Evolutionary conservation across 139 green algal species (phyloP), one percentile per base, ranked within the genome.

Genomic region (Pseudopediastrum boryanum): DNA sequence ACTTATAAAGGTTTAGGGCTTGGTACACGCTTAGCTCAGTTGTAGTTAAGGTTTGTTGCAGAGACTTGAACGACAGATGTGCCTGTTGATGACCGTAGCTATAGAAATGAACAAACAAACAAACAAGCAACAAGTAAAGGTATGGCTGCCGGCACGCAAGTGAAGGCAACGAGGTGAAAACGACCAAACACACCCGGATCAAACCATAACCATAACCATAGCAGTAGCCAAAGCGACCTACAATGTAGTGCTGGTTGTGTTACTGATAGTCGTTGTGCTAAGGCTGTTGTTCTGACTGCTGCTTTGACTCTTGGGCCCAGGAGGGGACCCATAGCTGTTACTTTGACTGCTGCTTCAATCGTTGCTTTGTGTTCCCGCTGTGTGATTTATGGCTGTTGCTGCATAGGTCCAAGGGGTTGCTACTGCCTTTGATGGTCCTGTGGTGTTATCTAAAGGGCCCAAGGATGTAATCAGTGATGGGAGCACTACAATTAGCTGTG

Each of bases 391-490:
- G 43, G 23, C 74, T 72, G 42, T 51, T 56, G 66, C 42, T 75
- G 36, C 54, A 50, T 48, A 69, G 48, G 13, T 64, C 21, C 38
- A 35, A 25, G 51, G 59, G 29, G 54, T 83, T 29, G 78, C 65
- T 54, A 59, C 80, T 71, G 85, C 82, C 0, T 68, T 89, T 23
- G 42, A n/a, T 1, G 87, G 87, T 2, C 85, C 85, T 0, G 46
- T 89, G 6, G 2, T 92, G 35, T 38, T 92, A 4, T 84, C 79
- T 29, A 92, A 92, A 59, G 88, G 88, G 0, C 71, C 63, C 6
- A 56, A 43, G 0, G 88, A 92, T 50, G 46, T 88, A 7, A 77
- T 92, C 59, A 84, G 44, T 7, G 65, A 85, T 42, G 82, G 79
- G 2, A 21, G 2, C 27, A 19, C 48, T n/a, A 23, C 51, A 62